Evolutionary conservation across 805 yeast species (phyloP), one percentile per base, ranked within the genome.

Genomic region (Starmera quercuum): DNA sequence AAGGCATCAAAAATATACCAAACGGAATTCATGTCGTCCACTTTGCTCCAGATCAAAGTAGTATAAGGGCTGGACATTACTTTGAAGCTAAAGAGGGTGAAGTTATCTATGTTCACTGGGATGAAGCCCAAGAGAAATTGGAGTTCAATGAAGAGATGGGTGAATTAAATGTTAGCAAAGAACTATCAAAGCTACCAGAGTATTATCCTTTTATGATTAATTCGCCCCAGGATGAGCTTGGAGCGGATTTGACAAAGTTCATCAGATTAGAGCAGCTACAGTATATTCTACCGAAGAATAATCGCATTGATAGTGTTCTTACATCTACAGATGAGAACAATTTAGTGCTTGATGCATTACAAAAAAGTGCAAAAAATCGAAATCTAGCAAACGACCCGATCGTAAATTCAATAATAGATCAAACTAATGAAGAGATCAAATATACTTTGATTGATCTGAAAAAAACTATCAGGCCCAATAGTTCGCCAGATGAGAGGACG

Each of bases 1-100:
- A 53, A 36, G 84, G 84, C 1, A 61, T 78, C 40, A 75, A 74
- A 41, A 51, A 55, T 13, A 56, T 78, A 4, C 64, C 73, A 0
- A 37, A 49, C 4, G 84, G 84, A 0, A 30, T 64, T 0, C 85
- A 78, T 50, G 51, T 75, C 2, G 42, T 78, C 10, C 84, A 78
- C 51, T 65, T 70, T 54, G 68, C 73, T 0, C 52, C 53, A 26
- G 53, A 47, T 32, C 40, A 47, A 6, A 33, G 46, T 26, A 72
- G 61, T 44, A 53, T 59, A 43, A 59, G 65, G 36, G 42, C 49
- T 35, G 80, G 78, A 4, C 51, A 50, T 45, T 59, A 44, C 46
- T 31, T 63, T 13, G 40, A 45, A n/a, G 56, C 67, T 18, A 25
- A 40, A 10, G 65, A 63, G 7, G 58, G 57, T 5, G 54, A 54